phyloP scores from a whole-genome alignment of 495 filamentous ascomycete species.

The Daldinia vernicosa region DNA sequence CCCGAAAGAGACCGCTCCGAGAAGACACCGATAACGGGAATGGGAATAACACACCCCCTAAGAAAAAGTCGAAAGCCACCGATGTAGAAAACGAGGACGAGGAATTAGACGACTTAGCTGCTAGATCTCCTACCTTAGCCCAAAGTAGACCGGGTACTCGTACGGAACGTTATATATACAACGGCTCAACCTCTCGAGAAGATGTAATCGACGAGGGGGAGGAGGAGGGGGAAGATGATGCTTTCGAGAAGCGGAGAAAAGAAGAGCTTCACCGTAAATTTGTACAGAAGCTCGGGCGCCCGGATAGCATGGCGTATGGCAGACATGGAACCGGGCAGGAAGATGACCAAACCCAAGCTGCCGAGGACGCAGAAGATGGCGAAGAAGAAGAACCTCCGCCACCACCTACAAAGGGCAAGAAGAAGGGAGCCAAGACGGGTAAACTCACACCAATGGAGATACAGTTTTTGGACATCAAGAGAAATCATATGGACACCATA shows the following conservation, averaged over 20 bases:
- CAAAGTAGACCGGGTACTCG: conserved; percentile 39
- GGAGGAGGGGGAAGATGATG: conserved; percentile 62
- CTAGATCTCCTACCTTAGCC: conserved; percentile 24
- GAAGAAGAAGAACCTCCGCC: conserved; percentile 65
- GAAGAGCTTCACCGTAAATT: conserved; percentile 85
- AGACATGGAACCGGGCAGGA: conserved; percentile 63
- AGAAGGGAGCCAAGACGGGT: conserved; percentile 75
- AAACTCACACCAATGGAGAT: conserved; percentile 96
- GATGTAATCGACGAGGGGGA: conserved; percentile 53
- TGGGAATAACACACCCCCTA: conserved; percentile 47
- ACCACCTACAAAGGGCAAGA: conserved; percentile 59
- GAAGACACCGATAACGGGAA: conserved; percentile 54
- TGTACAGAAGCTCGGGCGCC: conserved; percentile 84
- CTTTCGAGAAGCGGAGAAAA: conserved; percentile 58
- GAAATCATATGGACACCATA: conserved; percentile 86
- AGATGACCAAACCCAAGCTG: conserved; percentile 60
- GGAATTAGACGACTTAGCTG: conserved; percentile 22
- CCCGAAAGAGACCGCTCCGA: conserved; percentile 57
- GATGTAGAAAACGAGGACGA: conserved; percentile 43
- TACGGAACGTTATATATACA: conserved; percentile 59
- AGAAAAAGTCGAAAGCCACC: conserved; percentile 55
- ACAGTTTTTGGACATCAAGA: conserved; percentile 93
- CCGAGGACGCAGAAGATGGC: conserved; percentile 59
- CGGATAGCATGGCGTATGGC: conserved; percentile 79
- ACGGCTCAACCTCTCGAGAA: conserved; percentile 43